Evolutionary conservation across 345 rosid species (phyloP), one percentile per base, ranked within the genome.

Genomic region (Capsella bursapastoris): DNA sequence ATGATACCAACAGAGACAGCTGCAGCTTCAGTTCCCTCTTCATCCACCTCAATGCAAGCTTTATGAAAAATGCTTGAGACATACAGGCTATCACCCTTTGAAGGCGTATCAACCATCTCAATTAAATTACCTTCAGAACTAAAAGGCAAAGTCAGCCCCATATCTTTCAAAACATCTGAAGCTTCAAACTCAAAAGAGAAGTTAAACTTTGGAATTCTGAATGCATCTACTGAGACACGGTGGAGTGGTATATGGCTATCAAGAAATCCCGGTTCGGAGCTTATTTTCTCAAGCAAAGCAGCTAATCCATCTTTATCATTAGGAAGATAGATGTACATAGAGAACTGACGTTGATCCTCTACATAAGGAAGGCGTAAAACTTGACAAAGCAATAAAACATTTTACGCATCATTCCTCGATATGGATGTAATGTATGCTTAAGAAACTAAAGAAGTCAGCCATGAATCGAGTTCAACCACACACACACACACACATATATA

Each of bases 311-410:
- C 82, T 81, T 75, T 83, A 7, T 86, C 83, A 76, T 87, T 73
- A 1, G 96, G 89, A 61, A 88, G 92, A 72, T 84, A 85, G 50
- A 89, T 60, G 73, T 83, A 89, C 95, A 89, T 87, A 12, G 89
- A 79, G 80, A 87, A 86, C 15, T 48, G 57, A 25, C 92, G 86
- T 7, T 73, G 81, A 63, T 91, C 97, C 40, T 73, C 81, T 3
- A 88, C 89, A 60, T 89, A 89, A 13, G 87, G 90, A 22, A 91
- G 89, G 8, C 86, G 70, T 16, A 85, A 78, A 49, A 91, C 90
- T 71, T 88, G 22, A n/a, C n/a, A n/a, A n/a, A n/a, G n/a, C n/a
- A 0, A 18, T 13, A 64, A 28, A 13, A 7, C 2, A 15, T 4
- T 34, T 34, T 6, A 50, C 13, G 15, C 34, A 27, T 43, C 12